Percentiles rank a stretch among this genome's conserved stretches.
These are phyloP conservation scores for Mucor racemosus DNA, from an alignment of 371 early-diverging fungal genomes.

Conservation along the genomic window DNA sequence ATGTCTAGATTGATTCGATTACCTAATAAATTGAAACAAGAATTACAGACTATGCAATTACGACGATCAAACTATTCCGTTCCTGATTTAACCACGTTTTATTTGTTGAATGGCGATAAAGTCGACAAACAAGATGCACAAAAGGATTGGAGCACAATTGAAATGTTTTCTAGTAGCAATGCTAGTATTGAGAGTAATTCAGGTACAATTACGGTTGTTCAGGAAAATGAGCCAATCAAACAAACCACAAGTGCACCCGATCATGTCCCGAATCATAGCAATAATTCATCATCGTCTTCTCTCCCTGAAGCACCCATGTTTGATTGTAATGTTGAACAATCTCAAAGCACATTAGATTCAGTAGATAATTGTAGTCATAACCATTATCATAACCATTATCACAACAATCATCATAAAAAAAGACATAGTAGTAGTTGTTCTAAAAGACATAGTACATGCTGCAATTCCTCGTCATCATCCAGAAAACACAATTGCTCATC, in stretches of 20 bases:
- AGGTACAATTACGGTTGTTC: neutral
- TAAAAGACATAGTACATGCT: neutral
- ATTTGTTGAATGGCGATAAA: neutral
- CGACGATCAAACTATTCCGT: conserved; percentile 27
- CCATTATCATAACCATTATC: neutral
- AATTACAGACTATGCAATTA: conserved; percentile 24
- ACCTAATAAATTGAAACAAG: conserved; percentile 26
- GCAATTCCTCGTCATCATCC: neutral
- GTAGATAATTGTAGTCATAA: neutral
- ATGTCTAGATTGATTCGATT: conserved; percentile 1
- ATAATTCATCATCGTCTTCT: too few relatives aligned
- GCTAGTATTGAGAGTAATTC: neutral
- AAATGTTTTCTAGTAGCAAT: neutral
- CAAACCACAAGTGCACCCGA: neutral
- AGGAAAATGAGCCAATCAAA: neutral
- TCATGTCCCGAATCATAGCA: neutral
- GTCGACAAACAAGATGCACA: neutral
- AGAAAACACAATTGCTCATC: neutral
- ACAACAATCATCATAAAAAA: neutral
- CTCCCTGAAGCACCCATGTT: neutral
- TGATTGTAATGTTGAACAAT: neutral
- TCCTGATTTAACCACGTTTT: conserved; percentile 19
- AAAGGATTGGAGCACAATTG: conserved; percentile 4
- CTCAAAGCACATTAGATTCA: neutral
- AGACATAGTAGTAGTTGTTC: neutral